Conservation (phyloP, 176 grass and related monocot species). For the Cenchrus purpureus region DNA sequence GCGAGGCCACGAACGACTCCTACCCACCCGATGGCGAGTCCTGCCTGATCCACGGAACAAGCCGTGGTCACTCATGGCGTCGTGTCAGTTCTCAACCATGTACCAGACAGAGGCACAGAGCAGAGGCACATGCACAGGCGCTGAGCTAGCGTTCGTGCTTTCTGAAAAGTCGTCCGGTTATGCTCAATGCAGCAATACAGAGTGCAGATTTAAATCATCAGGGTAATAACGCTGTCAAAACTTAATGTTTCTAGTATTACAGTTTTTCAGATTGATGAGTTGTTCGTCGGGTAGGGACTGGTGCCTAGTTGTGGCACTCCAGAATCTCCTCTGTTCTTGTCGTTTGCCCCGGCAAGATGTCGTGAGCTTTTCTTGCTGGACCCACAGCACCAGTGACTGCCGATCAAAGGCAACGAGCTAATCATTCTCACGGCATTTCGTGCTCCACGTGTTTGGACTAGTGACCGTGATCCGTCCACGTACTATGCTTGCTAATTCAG, state of each 20-base stretch:
- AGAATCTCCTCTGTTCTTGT: slow-evolving; percentile 37
- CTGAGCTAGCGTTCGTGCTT: background rate
- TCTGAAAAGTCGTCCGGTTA: background rate
- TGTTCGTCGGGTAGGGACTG: background rate
- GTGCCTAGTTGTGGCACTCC: slow-evolving; percentile 12
- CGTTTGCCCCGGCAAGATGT: slow-evolving; percentile 29
- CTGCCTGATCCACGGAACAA: background rate
- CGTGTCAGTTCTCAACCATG: background rate
- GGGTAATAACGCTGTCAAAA: background rate
- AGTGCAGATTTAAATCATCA: background rate
- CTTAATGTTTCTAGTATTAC: background rate
- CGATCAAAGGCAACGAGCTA: background rate
- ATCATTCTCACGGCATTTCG: background rate
- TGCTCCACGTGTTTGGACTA: background rate
- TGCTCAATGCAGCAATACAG: background rate
- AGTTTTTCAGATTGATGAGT: background rate
- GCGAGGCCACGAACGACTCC: background rate
- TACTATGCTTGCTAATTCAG: background rate
- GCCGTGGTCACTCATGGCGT: background rate
- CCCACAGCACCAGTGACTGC: slow-evolving; percentile 22
- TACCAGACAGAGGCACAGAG: background rate
- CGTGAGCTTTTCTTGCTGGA: no score
- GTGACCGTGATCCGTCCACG: background rate
- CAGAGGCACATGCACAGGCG: background rate
- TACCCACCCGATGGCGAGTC: background rate